These are phyloP conservation scores for Selaginella tamariscina DNA, from an alignment of 75 land plant genomes.

Conservation along the genomic window DNA sequence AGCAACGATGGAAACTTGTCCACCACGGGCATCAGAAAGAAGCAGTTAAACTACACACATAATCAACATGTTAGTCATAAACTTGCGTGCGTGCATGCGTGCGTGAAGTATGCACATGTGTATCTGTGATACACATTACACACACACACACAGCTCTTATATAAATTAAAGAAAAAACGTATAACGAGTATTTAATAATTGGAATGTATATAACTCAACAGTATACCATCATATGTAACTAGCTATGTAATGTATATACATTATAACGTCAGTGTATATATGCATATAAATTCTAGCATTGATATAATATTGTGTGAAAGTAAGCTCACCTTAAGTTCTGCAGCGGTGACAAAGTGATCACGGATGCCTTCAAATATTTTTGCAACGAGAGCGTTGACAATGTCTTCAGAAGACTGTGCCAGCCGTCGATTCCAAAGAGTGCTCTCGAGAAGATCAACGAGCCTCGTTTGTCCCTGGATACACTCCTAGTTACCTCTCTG, in stretches of 20 bases:
- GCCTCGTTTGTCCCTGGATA: constrained; percentile 48
- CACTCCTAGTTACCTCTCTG: too few species aligned
- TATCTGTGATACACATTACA: background rate
- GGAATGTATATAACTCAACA: too few species aligned
- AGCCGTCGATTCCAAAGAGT: constrained; percentile 91
- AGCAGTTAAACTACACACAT: constrained; percentile 76
- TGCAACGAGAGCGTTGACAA: constrained; percentile 82
- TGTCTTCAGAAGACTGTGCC: constrained; percentile 84
- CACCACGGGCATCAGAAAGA: constrained; percentile 96
- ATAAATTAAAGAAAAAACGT: background rate
- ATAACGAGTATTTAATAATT: too few species aligned
- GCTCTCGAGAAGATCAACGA: constrained; percentile 84
- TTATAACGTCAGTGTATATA: too few species aligned
- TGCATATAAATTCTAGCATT: too few species aligned
- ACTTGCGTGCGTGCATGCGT: too few species aligned
- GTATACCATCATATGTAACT: too few species aligned
- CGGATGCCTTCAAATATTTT: constrained; percentile 92
- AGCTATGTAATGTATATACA: too few species aligned
- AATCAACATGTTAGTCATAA: background rate
- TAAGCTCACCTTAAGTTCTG: constrained; percentile 64
- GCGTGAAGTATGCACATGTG: background rate
- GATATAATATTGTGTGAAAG: too few species aligned
- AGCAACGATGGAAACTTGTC: constrained; percentile 88
- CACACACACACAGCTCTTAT: background rate
- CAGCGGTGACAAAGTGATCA: constrained; percentile 77